Evolutionary conservation across 331 rosid species (phyloP).

Genomic region (Quercus tomentella): DNA sequence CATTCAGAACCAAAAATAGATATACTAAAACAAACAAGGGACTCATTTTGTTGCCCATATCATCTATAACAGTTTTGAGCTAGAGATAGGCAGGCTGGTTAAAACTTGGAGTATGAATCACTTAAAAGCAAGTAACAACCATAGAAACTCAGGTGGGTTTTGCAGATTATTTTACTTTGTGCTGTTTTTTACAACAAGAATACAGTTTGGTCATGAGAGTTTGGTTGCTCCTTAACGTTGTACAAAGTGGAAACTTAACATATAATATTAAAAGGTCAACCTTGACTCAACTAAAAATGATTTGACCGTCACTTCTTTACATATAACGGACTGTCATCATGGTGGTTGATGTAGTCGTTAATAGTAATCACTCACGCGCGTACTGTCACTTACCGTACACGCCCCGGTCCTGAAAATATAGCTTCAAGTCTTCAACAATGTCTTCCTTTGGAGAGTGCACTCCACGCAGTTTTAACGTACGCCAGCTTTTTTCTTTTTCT

Average conservation of each 20-base stretch:
- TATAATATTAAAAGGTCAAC: not conserved
- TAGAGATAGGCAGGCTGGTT: not conserved
- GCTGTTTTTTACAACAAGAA: not conserved
- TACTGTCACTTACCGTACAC: not conserved
- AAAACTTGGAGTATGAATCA: too few species aligned
- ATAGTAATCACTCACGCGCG: not conserved
- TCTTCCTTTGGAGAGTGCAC: not conserved
- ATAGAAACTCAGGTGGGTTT: not conserved
- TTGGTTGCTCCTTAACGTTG: not conserved
- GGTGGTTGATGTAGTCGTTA: not conserved
- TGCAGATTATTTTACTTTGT: not conserved
- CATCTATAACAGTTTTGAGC: not conserved
- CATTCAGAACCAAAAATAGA: conserved; percentile 13
- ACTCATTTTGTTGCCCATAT: conserved; percentile 5
- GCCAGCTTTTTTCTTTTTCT: too few species aligned
- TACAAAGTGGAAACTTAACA: not conserved
- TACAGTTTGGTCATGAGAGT: not conserved
- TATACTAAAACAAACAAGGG: not conserved
- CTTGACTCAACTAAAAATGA: not conserved
- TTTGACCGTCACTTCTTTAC: not conserved
- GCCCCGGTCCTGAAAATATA: not conserved
- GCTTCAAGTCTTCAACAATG: too few species aligned
- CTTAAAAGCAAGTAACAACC: not conserved
- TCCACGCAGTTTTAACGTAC: not conserved
- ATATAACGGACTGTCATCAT: not conserved